These are phyloP conservation scores for Debaryomyces maramus DNA, from an alignment of 805 yeast genomes.

Conservation along the genomic window DNA sequence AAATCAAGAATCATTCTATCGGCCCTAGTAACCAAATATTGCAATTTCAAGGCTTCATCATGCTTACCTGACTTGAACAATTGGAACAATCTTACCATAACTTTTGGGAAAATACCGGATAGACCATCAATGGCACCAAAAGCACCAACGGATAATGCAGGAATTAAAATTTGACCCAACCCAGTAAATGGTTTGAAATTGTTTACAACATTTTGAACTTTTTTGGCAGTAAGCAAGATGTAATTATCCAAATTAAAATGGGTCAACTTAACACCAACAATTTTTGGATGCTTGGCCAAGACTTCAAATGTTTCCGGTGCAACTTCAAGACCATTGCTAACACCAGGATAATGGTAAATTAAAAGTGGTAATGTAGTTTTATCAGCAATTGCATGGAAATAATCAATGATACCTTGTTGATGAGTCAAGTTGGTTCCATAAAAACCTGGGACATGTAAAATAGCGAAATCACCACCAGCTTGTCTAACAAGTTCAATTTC, in stretches of 20 bases:
- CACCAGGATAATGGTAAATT: constrained; percentile 39
- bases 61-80: constrained; percentile 15
- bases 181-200: constrained; percentile 27
- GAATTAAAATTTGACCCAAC: constrained; percentile 24
- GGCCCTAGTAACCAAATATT: constrained; percentile 19
- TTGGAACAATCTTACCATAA: constrained; percentile 16
- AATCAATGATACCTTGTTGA: constrained; percentile 33
- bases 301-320: constrained; percentile 20
- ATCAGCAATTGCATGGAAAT: constrained; percentile 30
- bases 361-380: constrained; percentile 33
- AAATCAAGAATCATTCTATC: constrained; percentile 28
- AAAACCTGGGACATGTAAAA: constrained; percentile 35
- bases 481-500: constrained; percentile 22
- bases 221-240: constrained; percentile 18
- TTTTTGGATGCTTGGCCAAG: constrained; percentile 33
- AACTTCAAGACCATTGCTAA: constrained; percentile 31
- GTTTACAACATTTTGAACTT: constrained; percentile 10
- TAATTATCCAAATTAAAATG: constrained; percentile 23
- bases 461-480: constrained; percentile 37
- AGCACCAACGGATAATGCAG: constrained; percentile 23
- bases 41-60: constrained; percentile 20
- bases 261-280: constrained; percentile 34
- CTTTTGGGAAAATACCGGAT: constrained; percentile 24
- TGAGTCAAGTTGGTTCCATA: constrained; percentile 32
- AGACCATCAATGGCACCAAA: constrained; percentile 27